Base-by-base conservation (phyloP, 202 grass and related monocot genomes). In the Setaria viridis region DNA sequence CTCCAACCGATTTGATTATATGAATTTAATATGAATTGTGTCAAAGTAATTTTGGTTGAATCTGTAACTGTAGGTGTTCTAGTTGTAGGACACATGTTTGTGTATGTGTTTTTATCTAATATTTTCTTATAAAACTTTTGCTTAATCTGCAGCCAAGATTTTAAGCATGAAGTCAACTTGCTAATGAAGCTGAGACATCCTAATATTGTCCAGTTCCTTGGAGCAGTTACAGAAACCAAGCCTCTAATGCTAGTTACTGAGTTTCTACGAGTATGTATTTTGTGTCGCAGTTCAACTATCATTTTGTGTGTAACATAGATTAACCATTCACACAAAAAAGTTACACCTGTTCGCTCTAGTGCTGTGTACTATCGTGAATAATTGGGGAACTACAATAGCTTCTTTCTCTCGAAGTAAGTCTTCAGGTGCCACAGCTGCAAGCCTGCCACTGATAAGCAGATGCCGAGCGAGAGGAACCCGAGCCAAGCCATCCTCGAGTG, bases 351-450 rank as follows among this genome's bases (percentile, higher is more conserved):
- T 67, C 33, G 20, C 32, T 30, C 7, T 11, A 7, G n/a, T 53
- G 33, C 43, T 63, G 80, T 46, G 34, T 41, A 34, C 69, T 77
- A 77, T 39, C 48, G 42, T 87, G 55, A 59, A 83, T 25, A 58
- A 68, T 47, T 46, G 45, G 53, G 45, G 6, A 72, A 77, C 77
- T 88, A 99, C 69, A 99, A 87, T 64, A 99, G 85, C 86, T 99
- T 99, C 91, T 99, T 99, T 74, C 96, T 92, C 90, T 99, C 96
- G 17, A 99, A 99, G 86, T 94, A 99, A 67, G 91, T 95, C 82
- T 99, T 99, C 51, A 99, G 82, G 50, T 99, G 90, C 93, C 96
- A 95, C 78, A 99, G 67, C 74, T 95, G 96, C 75, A 95, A 48
- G 74, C 93, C 93, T 5, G 93, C 93, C 25, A 98, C 90, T 0